These are phyloP conservation scores for Multifurca ochricompacta DNA, from an alignment of 768 basidiomycete species.

Conservation along the genomic window DNA sequence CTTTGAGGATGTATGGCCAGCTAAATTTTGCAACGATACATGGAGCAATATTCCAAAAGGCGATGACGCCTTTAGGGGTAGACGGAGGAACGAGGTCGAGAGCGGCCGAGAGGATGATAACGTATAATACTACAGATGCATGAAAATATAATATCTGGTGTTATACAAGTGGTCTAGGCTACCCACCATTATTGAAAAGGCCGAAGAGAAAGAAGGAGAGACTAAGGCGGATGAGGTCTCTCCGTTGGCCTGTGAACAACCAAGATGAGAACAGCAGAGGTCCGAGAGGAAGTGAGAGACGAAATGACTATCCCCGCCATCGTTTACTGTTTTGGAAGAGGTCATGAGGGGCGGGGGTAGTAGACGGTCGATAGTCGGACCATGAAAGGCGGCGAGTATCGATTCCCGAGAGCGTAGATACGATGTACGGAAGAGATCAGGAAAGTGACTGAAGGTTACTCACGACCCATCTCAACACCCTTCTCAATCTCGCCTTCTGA, in stretches of 20 bases:
- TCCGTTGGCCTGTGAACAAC: constrained; percentile 7
- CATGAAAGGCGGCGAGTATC: not conserved
- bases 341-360: no score
- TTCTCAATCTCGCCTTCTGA: not conserved
- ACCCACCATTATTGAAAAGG: constrained; percentile 80
- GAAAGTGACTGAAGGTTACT: not conserved
- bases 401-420: not conserved
- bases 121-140: constrained; percentile 66
- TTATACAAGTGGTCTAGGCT: not conserved
- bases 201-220: constrained; percentile 87
- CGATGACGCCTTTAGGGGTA: constrained; percentile 91
- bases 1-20: constrained; percentile 89
- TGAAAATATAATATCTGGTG: not conserved
- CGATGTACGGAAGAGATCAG: not conserved
- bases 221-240: constrained; percentile 32
- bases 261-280: not conserved
- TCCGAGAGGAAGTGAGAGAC: not conserved
- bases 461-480: not conserved
- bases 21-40: constrained; percentile 79
- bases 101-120: constrained; percentile 93
- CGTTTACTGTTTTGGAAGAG: not conserved
- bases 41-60: constrained; percentile 92
- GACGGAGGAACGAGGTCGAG: constrained; percentile 87
- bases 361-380: not conserved
- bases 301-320: not conserved